Conservation (phyloP, 2,329 filamentous ascomycete genomes). For the Anthostomella pinea region DNA sequence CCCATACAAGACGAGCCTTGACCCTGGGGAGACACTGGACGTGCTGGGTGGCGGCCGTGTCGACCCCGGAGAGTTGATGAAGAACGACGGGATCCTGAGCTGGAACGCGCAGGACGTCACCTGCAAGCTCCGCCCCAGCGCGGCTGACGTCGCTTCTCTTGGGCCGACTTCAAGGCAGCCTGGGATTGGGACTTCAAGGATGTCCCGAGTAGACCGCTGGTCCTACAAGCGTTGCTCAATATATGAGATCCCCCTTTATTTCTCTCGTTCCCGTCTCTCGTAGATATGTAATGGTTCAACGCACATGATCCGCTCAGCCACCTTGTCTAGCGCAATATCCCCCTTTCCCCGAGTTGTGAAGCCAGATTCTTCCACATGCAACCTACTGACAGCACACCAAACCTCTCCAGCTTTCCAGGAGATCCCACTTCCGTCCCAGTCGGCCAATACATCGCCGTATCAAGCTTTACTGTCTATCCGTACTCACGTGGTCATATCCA, state of each 20-base stretch:
- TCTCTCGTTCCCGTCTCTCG: not conserved
- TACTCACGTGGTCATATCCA: conserved; percentile 61
- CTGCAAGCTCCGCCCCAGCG: conserved; percentile 22
- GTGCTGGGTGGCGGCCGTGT: conserved; percentile 8
- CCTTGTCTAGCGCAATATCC: no score
- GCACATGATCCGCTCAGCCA: no score
- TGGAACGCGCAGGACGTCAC: conserved; percentile 23
- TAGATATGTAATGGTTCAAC: no score
- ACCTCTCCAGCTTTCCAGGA: conserved; percentile 36
- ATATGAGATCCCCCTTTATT: conserved; percentile 25
- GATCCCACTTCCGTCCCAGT: conserved; percentile 37
- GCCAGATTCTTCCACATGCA: not conserved
- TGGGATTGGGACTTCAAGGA: conserved; percentile 24
- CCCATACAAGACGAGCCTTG: conserved; percentile 36
- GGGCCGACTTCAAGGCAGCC: conserved; percentile 20
- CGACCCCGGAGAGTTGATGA: conserved; percentile 11
- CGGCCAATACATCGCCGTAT: conserved; percentile 51
- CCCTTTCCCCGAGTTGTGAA: no score
- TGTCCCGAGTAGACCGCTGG: conserved; percentile 18
- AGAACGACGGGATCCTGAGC: conserved; percentile 16
- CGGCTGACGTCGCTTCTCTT: conserved; percentile 18
- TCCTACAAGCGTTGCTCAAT: conserved; percentile 28
- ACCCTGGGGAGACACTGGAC: conserved; percentile 19
- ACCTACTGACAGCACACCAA: not conserved
- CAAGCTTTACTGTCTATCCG: conserved; percentile 56